Conservation (phyloP, 257 asterid species). For the Solanum bulbocastanum region DNA sequence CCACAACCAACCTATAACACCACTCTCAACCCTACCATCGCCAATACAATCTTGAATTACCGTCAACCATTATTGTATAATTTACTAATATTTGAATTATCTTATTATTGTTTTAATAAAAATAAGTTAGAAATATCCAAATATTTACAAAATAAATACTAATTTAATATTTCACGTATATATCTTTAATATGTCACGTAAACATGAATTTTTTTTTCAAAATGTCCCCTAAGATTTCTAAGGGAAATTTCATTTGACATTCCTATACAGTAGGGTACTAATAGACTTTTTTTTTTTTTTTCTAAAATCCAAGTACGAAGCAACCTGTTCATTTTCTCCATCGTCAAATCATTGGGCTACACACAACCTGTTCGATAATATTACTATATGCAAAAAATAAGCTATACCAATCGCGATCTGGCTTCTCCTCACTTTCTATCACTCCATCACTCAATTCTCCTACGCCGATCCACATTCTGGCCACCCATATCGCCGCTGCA, state of each 20-base stretch:
- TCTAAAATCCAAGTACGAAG: background rate
- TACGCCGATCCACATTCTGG: background rate
- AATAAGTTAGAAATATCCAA: background rate
- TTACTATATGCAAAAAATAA: background rate
- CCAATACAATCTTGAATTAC: background rate
- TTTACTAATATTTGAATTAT: background rate
- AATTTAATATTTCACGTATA: background rate
- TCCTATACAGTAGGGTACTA: background rate
- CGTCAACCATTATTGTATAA: background rate
- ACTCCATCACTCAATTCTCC: background rate
- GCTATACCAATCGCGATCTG: background rate
- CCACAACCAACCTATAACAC: background rate
- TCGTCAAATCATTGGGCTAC: background rate
- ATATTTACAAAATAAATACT: background rate
- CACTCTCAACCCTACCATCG: background rate
- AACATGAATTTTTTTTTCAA: background rate
- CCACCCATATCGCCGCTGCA: background rate
- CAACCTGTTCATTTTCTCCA: background rate
- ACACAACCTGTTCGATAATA: background rate
- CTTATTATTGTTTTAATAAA: background rate
- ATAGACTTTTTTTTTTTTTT: background rate
- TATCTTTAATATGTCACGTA: background rate
- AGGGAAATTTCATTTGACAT: background rate
- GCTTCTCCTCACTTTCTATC: background rate
- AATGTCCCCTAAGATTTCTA: background rate